phyloP scores from a whole-genome alignment of 2,329 filamentous ascomycete species.

The Arthrobotrys entomopaga region DNA sequence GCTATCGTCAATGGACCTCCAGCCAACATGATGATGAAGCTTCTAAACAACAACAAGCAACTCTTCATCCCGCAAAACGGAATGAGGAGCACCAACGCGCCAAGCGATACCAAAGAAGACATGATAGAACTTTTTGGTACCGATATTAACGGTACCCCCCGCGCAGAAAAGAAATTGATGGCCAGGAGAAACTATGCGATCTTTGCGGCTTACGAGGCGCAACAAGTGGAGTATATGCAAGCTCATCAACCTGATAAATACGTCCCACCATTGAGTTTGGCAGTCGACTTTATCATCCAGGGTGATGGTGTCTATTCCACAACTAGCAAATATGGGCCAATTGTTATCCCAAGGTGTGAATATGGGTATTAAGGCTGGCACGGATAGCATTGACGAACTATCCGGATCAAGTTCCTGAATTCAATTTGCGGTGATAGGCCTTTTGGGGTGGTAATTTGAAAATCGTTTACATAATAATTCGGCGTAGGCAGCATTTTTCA shows the following conservation, averaged over 20 bases:
- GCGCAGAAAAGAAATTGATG: slow-evolving; percentile 93
- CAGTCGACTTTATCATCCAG: slow-evolving; percentile 96
- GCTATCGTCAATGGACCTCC: slow-evolving; percentile 91
- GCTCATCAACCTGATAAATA: slow-evolving; percentile 60
- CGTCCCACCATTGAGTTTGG: slow-evolving; percentile 73
- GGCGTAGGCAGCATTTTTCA: slow-evolving; percentile 24
- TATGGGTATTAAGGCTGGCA: slow-evolving; percentile 69
- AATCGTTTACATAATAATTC: slow-evolving; percentile 27
- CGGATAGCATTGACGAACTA: not conserved
- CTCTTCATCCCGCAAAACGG: slow-evolving; percentile 93
- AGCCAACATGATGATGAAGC: slow-evolving; percentile 84
- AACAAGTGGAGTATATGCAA: slow-evolving; percentile 64
- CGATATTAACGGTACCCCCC: slow-evolving; percentile 82
- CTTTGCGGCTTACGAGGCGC: slow-evolving; percentile 90
- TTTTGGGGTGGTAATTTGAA: slow-evolving; percentile 29
- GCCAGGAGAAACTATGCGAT: slow-evolving; percentile 90
- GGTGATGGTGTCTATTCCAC: slow-evolving; percentile 82
- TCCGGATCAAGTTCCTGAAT: not conserved
- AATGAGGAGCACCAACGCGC: slow-evolving; percentile 73
- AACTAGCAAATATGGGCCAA: slow-evolving; percentile 95
- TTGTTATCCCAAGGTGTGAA: slow-evolving; percentile 88
- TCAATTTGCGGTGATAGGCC: not conserved
- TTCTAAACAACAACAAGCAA: slow-evolving; percentile 93
- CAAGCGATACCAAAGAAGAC: slow-evolving; percentile 95
- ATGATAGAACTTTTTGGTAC: slow-evolving; percentile 99